Conservation (phyloP, 148 eudicot species). For the Chenopodium suecicum region DNA sequence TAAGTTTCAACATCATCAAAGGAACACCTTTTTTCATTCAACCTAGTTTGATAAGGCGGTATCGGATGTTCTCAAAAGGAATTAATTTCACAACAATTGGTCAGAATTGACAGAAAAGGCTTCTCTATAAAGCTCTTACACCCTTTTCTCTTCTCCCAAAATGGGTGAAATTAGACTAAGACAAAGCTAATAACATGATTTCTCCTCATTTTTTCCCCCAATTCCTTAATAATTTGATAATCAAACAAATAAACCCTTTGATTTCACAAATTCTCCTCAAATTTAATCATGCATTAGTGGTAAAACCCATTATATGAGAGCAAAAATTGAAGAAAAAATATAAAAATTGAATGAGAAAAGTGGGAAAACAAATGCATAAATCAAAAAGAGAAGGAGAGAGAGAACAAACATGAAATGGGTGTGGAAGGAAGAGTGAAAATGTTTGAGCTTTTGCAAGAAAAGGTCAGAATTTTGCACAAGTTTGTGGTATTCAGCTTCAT, state of each 20-base stretch:
- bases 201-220: neutral
- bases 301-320: neutral
- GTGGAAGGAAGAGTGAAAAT: slow-evolving; percentile 28
- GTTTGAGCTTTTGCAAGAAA: slow-evolving; percentile 26
- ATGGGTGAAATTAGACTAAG: neutral
- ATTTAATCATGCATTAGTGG: no score
- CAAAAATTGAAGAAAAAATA: neutral
- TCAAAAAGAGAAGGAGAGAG: neutral
- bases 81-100: neutral
- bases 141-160: neutral
- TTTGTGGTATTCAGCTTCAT: slow-evolving; percentile 8
- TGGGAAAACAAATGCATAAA: neutral
- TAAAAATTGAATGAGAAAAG: neutral
- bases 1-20: neutral
- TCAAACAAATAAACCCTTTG: neutral
- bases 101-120: neutral
- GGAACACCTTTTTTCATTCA: neutral
- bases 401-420: slow-evolving; percentile 20
- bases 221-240: neutral
- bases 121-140: neutral
- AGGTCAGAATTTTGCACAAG: slow-evolving; percentile 22
- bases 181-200: neutral
- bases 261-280: neutral
- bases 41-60: neutral
- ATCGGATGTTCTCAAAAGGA: neutral